phyloP scores from a whole-genome alignment of 1,284 basidiomycete genomes.

The Trichosporon faecale region DNA sequence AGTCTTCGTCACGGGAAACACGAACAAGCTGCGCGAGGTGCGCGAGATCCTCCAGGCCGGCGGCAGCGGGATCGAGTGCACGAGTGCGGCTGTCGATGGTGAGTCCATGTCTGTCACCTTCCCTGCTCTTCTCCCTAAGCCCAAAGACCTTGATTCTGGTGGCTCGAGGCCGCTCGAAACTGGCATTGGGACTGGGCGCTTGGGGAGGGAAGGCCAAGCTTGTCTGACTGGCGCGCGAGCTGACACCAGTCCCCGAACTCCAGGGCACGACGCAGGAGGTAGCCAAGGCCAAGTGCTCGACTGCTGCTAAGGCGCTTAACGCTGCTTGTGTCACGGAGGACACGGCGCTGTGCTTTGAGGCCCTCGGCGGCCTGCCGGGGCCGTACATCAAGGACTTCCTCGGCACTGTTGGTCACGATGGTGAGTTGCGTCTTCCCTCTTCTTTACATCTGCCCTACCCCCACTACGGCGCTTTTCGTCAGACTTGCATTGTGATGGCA shows the following conservation, averaged over 20 bases:
- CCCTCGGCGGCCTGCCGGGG: conserved; percentile 84
- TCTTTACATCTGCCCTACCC: not conserved
- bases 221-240: too few relatives aligned
- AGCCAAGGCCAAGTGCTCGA: conserved; percentile 78
- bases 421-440: conserved; percentile 42
- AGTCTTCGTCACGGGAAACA: conserved; percentile 94
- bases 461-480: not conserved
- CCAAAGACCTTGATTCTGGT: too few relatives aligned
- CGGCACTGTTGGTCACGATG: conserved; percentile 71
- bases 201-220: too few relatives aligned
- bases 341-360: conserved; percentile 87
- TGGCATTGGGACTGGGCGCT: too few relatives aligned
- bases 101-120: conserved; percentile 22
- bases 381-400: conserved; percentile 97
- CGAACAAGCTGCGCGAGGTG: conserved; percentile 89
- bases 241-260: conserved; percentile 74
- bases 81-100: conserved; percentile 46
- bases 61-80: conserved; percentile 40
- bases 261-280: conserved; percentile 92
- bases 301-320: conserved; percentile 77
- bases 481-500: too few relatives aligned
- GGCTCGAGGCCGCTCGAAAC: too few relatives aligned
- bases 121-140: too few relatives aligned
- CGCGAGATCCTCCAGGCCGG: conserved; percentile 54
- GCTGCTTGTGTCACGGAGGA: conserved; percentile 95